A percentile compares a stretch with the other conserved stretches of the same genome.
Conservation (phyloP, 2,329 filamentous ascomycete species). For the Penicillium sp. region DNA sequence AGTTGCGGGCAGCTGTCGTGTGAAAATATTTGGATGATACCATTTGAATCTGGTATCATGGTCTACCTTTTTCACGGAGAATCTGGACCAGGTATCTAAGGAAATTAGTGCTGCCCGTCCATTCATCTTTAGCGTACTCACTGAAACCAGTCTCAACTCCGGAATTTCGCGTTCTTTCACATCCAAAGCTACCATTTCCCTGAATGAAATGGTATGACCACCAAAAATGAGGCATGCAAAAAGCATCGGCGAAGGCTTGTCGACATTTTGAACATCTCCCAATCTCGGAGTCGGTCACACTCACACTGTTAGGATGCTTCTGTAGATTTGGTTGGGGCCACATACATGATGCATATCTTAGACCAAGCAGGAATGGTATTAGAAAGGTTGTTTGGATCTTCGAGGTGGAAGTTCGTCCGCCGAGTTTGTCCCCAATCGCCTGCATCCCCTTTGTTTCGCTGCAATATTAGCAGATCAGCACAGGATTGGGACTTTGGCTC, state of each 20-base stretch:
- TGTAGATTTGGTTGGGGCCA: background rate
- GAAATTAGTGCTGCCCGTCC: background rate
- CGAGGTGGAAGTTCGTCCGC: background rate
- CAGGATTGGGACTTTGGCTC: background rate
- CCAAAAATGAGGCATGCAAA: slow-evolving; percentile 11
- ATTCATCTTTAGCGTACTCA: background rate
- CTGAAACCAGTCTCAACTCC: slow-evolving; percentile 1
- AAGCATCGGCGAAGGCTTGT: background rate
- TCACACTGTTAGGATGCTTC: background rate
- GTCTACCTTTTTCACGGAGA: slow-evolving; percentile 2
- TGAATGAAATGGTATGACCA: slow-evolving; percentile 2
- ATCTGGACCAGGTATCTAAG: slow-evolving; percentile 8
- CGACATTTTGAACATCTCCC: slow-evolving; percentile 1
- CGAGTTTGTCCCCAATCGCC: background rate
- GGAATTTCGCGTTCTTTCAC: background rate
- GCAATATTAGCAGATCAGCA: background rate
- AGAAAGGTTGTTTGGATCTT: background rate
- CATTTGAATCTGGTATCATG: background rate
- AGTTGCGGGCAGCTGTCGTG: slow-evolving; percentile 13
- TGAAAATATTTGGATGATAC: slow-evolving; percentile 4
- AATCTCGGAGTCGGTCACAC: slow-evolving; percentile 1
- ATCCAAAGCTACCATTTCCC: slow-evolving; percentile 4
- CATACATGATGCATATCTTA: slow-evolving; percentile 3
- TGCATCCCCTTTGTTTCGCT: background rate
- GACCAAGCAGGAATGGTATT: slow-evolving; percentile 2